Conservation (phyloP, 257 asterid genomes). For the Gardenia jasminoides region DNA sequence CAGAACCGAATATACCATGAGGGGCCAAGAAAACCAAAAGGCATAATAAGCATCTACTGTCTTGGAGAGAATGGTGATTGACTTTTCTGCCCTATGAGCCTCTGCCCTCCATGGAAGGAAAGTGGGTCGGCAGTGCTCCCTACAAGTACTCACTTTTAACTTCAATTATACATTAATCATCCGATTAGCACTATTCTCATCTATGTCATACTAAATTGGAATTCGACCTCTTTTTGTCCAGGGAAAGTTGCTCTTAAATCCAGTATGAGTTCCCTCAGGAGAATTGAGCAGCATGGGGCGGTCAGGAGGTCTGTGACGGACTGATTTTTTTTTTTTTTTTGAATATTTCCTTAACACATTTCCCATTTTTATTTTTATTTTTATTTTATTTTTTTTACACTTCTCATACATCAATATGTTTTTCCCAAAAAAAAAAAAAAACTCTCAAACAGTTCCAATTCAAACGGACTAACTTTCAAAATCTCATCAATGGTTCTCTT, state of each 20-base stretch:
- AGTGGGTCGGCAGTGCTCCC: too few relatives aligned
- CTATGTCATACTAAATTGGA: too few relatives aligned
- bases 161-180: too few relatives aligned
- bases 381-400: background rate
- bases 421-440: too few relatives aligned
- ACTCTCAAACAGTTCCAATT: too few relatives aligned
- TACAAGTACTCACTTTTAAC: background rate
- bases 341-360: too few relatives aligned
- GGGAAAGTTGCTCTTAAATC: background rate
- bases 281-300: background rate
- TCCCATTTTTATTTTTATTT: too few relatives aligned
- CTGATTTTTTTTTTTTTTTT: too few relatives aligned
- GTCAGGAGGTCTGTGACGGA: background rate
- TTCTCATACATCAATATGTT: too few relatives aligned
- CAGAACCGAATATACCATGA: background rate
- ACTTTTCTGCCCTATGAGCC: slow-evolving; percentile 1
- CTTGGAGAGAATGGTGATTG: background rate
- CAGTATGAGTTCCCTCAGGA: too few relatives aligned
- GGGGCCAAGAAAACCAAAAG: background rate
- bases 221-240: too few relatives aligned
- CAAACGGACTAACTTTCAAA: background rate
- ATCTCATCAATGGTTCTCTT: background rate
- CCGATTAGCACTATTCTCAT: background rate
- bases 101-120: too few relatives aligned
- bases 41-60: background rate